Percentiles rank a stretch among this genome's conserved stretches.
Evolutionary conservation across 2,329 filamentous ascomycete species (phyloP).

Genomic region (Trichoderma sp.): DNA sequence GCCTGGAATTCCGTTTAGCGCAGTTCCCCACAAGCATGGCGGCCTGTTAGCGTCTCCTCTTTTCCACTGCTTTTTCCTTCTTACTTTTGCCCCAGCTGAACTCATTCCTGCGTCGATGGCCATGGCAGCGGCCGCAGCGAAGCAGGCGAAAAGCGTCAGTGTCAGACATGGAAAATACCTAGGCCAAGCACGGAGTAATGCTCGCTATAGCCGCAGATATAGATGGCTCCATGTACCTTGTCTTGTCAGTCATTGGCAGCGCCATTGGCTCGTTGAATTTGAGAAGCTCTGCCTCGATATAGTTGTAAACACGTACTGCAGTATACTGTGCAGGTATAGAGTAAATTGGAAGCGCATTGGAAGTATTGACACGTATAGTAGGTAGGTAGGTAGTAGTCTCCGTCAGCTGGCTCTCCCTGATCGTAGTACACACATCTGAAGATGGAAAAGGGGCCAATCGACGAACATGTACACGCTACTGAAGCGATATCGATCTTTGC

Average conservation of each 20-base stretch:
- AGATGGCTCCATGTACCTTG: not conserved
- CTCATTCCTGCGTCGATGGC: constrained; percentile 12
- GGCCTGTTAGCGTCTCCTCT: constrained; percentile 16
- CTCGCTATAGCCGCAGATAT: not conserved
- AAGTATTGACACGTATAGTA: not conserved
- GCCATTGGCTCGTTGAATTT: not conserved
- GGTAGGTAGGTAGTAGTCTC: not conserved
- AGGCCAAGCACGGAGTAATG: not conserved
- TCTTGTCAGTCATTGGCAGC: no score
- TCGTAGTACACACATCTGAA: not conserved
- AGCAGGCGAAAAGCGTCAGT: not conserved
- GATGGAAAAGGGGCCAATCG: constrained; percentile 1
- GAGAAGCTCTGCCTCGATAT: not conserved
- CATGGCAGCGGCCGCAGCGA: not conserved
- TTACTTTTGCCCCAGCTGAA: constrained; percentile 2
- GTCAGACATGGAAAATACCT: not conserved
- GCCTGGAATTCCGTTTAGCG: not conserved
- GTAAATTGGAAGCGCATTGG: not conserved
- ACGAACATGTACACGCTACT: not conserved
- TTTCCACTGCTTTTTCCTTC: not conserved
- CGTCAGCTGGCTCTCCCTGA: not conserved
- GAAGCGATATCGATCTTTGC: not conserved
- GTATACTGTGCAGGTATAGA: not conserved
- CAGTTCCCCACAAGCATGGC: constrained; percentile 12
- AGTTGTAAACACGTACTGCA: no score